Percentiles rank a stretch among this genome's conserved stretches.
These are phyloP conservation scores for Teratosphaeria gauchensis DNA, from an alignment of 2,329 filamentous ascomycete genomes.

Conservation along the genomic window DNA sequence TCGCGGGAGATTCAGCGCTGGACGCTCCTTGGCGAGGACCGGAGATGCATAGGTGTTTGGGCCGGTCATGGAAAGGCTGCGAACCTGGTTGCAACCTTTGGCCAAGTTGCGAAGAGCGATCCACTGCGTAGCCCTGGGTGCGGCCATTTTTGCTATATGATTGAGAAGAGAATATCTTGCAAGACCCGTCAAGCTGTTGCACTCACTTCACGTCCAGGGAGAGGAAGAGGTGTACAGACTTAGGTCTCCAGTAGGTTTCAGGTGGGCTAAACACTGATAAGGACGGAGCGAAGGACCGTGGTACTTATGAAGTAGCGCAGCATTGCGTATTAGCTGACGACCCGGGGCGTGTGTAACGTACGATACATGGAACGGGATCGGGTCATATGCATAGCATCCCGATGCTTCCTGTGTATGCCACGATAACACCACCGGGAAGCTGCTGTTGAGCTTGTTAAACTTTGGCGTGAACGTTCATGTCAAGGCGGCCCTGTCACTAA, in stretches of 20 bases:
- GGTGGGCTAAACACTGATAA: not conserved
- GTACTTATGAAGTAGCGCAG: not conserved
- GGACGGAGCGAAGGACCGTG: not conserved
- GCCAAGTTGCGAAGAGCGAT: constrained; percentile 34
- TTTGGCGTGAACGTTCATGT: not conserved
- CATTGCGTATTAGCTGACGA: not conserved
- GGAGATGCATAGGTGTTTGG: constrained; percentile 45
- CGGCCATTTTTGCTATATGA: constrained; percentile 26
- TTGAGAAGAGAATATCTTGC: not conserved
- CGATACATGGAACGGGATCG: not conserved
- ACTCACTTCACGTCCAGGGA: not conserved
- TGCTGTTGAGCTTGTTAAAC: not conserved
- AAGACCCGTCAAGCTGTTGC: not conserved
- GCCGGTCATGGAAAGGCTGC: constrained; percentile 51
- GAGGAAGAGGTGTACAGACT: not conserved
- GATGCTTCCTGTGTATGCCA: not conserved
- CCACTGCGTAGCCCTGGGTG: constrained; percentile 32
- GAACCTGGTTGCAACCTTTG: constrained; percentile 30
- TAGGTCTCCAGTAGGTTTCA: not conserved
- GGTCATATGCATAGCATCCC: not conserved
- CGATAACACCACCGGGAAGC: not conserved
- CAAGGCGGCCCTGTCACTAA: not conserved
- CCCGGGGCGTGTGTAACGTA: not conserved
- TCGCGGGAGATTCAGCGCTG: constrained; percentile 41
- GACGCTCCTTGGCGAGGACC: constrained; percentile 41